Percentiles rank a stretch among this genome's conserved stretches.
These are phyloP conservation scores for Laburnicola sp. DNA, from an alignment of 2,329 filamentous ascomycete species.

Conservation along the genomic window DNA sequence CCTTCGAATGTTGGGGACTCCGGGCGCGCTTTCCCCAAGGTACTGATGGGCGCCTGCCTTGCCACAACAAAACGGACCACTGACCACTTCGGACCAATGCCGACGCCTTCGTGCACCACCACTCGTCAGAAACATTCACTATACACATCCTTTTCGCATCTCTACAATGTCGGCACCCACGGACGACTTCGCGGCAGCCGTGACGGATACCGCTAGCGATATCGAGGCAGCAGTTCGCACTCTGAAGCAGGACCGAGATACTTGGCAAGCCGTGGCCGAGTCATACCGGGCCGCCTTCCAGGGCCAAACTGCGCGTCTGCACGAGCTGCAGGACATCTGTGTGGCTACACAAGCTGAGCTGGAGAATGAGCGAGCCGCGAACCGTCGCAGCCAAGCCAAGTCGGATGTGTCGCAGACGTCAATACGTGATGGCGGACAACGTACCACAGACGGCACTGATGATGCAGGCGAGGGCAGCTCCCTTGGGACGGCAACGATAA, in stretches of 20 bases:
- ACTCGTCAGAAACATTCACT: conserved; percentile 7
- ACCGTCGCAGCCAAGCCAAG: conserved; percentile 15
- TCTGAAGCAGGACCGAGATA: conserved; percentile 36
- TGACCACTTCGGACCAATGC: too few relatives aligned
- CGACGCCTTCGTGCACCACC: too few relatives aligned
- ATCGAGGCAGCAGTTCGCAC: conserved; percentile 22
- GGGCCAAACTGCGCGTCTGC: conserved; percentile 24
- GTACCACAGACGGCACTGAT: conserved; percentile 1
- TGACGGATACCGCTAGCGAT: conserved; percentile 14
- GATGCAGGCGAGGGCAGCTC: background rate
- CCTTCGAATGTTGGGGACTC: too few relatives aligned
- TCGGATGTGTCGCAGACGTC: conserved; percentile 3
- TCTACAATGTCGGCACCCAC: conserved; percentile 16
- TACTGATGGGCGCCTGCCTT: conserved; percentile 2
- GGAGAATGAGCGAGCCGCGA: conserved; percentile 32
- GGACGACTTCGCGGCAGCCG: background rate
- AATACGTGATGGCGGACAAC: background rate
- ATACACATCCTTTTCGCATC: conserved; percentile 22
- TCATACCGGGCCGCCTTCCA: conserved; percentile 36
- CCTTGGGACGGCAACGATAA: conserved; percentile 22
- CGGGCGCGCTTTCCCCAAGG: background rate
- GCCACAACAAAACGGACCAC: too few relatives aligned
- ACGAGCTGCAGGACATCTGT: conserved; percentile 32
- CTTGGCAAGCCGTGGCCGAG: conserved; percentile 32
- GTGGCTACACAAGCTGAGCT: conserved; percentile 39